Conservation (phyloP, 345 rosid species). For the Lagerstroemia speciosa region DNA sequence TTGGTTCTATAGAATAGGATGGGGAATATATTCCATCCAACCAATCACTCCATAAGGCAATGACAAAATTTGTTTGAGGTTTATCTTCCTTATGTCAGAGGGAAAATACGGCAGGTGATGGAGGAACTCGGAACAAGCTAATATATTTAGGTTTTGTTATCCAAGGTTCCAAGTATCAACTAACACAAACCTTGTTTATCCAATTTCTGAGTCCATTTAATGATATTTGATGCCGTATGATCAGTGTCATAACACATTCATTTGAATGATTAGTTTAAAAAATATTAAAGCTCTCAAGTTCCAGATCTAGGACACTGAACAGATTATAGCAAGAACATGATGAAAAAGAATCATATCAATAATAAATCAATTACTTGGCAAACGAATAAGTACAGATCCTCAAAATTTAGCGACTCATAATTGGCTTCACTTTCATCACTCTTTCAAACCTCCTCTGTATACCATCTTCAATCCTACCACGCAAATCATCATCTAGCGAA, state of each 20-base stretch:
- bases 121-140: no score
- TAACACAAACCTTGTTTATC: neutral
- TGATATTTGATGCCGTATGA: neutral
- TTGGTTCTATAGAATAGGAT: no score
- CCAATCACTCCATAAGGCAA: no score
- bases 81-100: no score
- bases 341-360: neutral
- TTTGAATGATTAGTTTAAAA: neutral
- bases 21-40: no score
- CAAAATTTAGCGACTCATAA: constrained; percentile 14
- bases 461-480: constrained; percentile 39
- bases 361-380: neutral
- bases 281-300: neutral
- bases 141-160: no score
- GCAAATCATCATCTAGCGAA: constrained; percentile 32
- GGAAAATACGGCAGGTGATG: no score
- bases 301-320: neutral
- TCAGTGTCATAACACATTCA: neutral
- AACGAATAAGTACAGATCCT: neutral
- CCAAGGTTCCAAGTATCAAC: neutral
- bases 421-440: constrained; percentile 55
- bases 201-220: neutral
- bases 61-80: no score
- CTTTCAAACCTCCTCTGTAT: constrained; percentile 39
- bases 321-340: no score